Base-by-base conservation (phyloP, 164 flowering plant genomes). In the Nymphaea thermarum region DNA sequence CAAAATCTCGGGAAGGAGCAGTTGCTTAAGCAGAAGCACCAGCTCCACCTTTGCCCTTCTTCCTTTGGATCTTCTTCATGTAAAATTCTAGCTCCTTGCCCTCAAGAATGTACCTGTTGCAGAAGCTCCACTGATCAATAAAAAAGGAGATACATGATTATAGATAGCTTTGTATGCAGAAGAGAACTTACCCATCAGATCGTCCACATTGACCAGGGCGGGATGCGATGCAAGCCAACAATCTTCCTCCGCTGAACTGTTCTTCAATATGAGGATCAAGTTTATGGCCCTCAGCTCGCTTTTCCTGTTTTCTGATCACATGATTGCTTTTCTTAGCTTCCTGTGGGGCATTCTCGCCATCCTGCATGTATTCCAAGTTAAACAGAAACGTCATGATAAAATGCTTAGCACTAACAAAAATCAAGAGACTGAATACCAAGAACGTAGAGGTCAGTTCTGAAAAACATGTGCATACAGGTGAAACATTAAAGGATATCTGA, bases 191-290 rank as follows among this genome's bases (percentile, higher is more conserved):
- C 74, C 79, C 79, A 68, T 77, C 77, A 68, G 74, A 70, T 43
- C 79, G 43, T n/a, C 79, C 79, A 43, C 79, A 77, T 60, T 77
- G 79, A 15, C 79, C 79, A 68, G 79, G 79, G 62, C 79, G 79
- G 45, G 79, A 77, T 25, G 79, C 70, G 65, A 77, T 77, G 67
- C 65, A 55, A 6, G 79, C 77, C 74, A 73, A 63, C 18, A 77
- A 57, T 62, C 77, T 65, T 36, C 77, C 79, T 43, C 77, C 66
- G 44, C 72, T 65, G 60, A 77, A 77, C 70, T 77, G 79, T 65
- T 77, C 79, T 64, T 73, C 77, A 65, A 76, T 77, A 55, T 77
- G 79, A 4, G 77, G 18, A 12, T 77, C 79, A 18, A 77, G 79
- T 64, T 73, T 73, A 25, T 73, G 73, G 16, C 65, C 79, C 63